phyloP scores from a whole-genome alignment of 768 basidiomycete genomes.

The Neoboletus subvelutipes region DNA sequence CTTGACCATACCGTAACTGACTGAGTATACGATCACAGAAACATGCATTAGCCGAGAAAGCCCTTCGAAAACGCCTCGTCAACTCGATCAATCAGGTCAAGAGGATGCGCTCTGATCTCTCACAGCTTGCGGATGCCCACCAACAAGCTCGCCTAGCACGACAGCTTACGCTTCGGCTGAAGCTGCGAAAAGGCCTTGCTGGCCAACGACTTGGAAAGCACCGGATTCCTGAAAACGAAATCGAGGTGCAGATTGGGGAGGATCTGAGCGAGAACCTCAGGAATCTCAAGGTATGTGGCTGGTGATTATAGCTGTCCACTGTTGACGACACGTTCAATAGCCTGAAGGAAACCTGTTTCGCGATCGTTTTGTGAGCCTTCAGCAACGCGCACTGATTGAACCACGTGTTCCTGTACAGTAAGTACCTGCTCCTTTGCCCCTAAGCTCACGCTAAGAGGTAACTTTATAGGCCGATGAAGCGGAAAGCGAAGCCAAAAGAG shows the following conservation, averaged over 20 bases:
- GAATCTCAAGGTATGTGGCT: slow-evolving; percentile 66
- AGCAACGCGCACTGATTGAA: slow-evolving; percentile 84
- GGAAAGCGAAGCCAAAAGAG: slow-evolving; percentile 51
- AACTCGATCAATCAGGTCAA: slow-evolving; percentile 58
- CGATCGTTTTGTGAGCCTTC: slow-evolving; percentile 84
- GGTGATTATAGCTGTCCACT: neutral
- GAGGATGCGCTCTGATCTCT: slow-evolving; percentile 45
- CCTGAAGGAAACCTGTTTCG: slow-evolving; percentile 93
- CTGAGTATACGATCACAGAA: slow-evolving; percentile 41
- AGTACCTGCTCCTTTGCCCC: slow-evolving; percentile 26
- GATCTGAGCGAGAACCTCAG: slow-evolving; percentile 84
- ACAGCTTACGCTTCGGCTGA: slow-evolving; percentile 45
- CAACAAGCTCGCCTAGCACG: slow-evolving; percentile 39
- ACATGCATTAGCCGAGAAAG: slow-evolving; percentile 59
- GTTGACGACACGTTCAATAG: slow-evolving; percentile 38
- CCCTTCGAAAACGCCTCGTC: slow-evolving; percentile 58
- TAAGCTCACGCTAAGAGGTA: neutral
- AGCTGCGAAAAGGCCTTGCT: slow-evolving; percentile 60
- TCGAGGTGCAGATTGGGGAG: slow-evolving; percentile 89
- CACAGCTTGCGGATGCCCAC: slow-evolving; percentile 37
- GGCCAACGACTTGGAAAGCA: slow-evolving; percentile 83
- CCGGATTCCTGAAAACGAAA: slow-evolving; percentile 59
- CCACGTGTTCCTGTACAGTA: slow-evolving; percentile 81
- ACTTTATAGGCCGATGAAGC: slow-evolving; percentile 24
- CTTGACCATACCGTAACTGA: neutral